These are phyloP conservation scores for Exophiala xenobiotica DNA, from an alignment of 2,329 filamentous ascomycete genomes.

Conservation along the genomic window DNA sequence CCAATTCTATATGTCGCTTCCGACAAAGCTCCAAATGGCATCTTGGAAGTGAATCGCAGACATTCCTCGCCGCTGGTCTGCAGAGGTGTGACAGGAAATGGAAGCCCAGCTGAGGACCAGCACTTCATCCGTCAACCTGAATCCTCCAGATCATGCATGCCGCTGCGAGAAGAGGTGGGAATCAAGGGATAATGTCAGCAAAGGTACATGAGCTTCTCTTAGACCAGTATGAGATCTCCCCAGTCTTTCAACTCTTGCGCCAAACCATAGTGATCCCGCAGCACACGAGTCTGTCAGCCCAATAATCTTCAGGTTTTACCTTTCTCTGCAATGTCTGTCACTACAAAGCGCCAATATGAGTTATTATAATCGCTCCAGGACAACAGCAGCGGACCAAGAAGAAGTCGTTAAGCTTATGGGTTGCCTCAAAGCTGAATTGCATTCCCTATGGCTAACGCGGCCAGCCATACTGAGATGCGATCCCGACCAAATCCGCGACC, in stretches of 20 bases:
- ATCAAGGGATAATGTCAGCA: slow-evolving; percentile 7
- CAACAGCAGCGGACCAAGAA: slow-evolving; percentile 6
- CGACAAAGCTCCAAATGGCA: too few species aligned
- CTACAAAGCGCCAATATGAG: not conserved
- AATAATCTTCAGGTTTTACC: not conserved
- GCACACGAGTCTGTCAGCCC: not conserved
- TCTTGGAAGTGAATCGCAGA: too few species aligned
- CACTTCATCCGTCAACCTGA: not conserved
- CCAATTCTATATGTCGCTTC: too few species aligned
- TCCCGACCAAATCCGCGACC: too few species aligned
- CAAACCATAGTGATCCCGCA: not conserved
- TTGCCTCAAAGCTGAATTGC: not conserved
- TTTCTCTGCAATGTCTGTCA: not conserved
- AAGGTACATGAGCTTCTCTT: not conserved
- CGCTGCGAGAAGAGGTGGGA: slow-evolving; percentile 6
- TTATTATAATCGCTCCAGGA: slow-evolving; percentile 1
- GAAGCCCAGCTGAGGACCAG: too few species aligned
- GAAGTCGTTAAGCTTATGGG: slow-evolving; percentile 3
- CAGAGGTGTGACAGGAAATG: too few species aligned
- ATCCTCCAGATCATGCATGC: slow-evolving; percentile 8
- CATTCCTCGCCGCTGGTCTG: too few species aligned
- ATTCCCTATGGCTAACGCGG: not conserved
- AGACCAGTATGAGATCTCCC: too few species aligned
- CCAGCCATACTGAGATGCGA: not conserved
- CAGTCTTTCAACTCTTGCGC: not conserved